Base-by-base conservation (phyloP, 495 filamentous ascomycete genomes). In the Aspergillus avenaceus region DNA sequence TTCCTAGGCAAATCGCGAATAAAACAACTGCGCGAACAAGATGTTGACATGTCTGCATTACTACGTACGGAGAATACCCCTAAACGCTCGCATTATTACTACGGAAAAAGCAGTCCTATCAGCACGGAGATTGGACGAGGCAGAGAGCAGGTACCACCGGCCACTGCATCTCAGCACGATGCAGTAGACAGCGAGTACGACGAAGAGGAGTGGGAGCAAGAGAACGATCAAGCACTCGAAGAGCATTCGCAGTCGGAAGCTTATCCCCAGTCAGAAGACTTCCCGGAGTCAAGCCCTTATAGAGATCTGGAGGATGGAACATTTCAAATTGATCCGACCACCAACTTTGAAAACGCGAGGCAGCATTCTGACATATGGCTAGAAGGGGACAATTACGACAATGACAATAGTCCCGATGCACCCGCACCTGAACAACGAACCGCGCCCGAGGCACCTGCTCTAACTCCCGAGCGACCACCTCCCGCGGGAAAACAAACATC, bases 41-140 rank as follows among this genome's bases (percentile, higher is more conserved):
- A 74, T 12, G 65, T 73, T 23, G 71, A 76, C 45, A 18, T 76
- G 0, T 65, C 66, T 22, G 56, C 54, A 50, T 41, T 72, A 22
- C 55, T 72, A 12, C 61, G 56, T 6, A 55, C 60, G 40, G 64
- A 69, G 32, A 59, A 67, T 46, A 76, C 71, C 2, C 73, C 73
- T 12, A 73, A 69, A n/a, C 69, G 65, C 21, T 56, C 57, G 8
- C 63, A 62, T 24, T 76, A 74, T 52, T 76, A 67, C 41, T 66
- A 72, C 45, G 71, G 62, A 26, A 69, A 59, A 50, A 67, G 64
- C 32, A 73, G 65, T 23, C 66, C 71, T 26, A 44, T 60, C 22
- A 61, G 59, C 28, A 53, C 60, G 27, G 32, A 57, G 6, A 57
- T 44, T 21, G 49, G 48, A n/a, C 53, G 44, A 34, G 56, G 57